Percentiles rank a stretch among this genome's conserved stretches.
Evolutionary conservation across 1,139 yeast genomes (phyloP).

Genomic region (Candida buenavistaensis): DNA sequence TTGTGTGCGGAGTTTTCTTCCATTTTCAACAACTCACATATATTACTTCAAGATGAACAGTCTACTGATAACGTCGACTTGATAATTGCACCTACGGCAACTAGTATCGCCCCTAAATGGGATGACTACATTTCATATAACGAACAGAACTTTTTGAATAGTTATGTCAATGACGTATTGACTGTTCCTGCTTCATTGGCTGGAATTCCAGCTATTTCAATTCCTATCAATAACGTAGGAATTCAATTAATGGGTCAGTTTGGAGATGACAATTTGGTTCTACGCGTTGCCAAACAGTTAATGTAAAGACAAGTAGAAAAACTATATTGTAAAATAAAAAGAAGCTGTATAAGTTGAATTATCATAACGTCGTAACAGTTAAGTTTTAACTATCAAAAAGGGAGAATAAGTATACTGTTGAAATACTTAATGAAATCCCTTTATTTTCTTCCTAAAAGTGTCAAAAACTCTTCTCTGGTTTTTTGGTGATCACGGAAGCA

Average conservation of each 20-base stretch:
- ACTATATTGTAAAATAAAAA: not conserved
- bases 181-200: constrained; percentile 92
- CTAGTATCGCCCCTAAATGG: constrained; percentile 57
- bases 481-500: constrained; percentile 90
- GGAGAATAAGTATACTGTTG: constrained; percentile 1
- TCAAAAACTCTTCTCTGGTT: constrained; percentile 93
- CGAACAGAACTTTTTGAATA: constrained; percentile 51
- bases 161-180: constrained; percentile 77
- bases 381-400: too few species aligned
- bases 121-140: constrained; percentile 36
- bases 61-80: constrained; percentile 57
- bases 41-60: constrained; percentile 23
- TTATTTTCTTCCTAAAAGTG: constrained; percentile 63
- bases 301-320: constrained; percentile 9
- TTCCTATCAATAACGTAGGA: constrained; percentile 61
- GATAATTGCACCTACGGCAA: constrained; percentile 71
- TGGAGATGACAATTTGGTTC: constrained; percentile 71
- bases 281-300: constrained; percentile 33
- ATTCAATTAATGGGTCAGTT: constrained; percentile 84
- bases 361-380: constrained; percentile 37
- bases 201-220: constrained; percentile 80
- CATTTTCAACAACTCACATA: constrained; percentile 56
- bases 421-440: not conserved
- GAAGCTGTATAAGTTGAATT: constrained; percentile 25
- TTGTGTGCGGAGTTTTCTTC: constrained; percentile 66